Percentiles rank a stretch among this genome's conserved stretches.
Evolutionary conservation across 73 alveolate species (phyloP).

Genomic region (Tetrahymena borealis): DNA sequence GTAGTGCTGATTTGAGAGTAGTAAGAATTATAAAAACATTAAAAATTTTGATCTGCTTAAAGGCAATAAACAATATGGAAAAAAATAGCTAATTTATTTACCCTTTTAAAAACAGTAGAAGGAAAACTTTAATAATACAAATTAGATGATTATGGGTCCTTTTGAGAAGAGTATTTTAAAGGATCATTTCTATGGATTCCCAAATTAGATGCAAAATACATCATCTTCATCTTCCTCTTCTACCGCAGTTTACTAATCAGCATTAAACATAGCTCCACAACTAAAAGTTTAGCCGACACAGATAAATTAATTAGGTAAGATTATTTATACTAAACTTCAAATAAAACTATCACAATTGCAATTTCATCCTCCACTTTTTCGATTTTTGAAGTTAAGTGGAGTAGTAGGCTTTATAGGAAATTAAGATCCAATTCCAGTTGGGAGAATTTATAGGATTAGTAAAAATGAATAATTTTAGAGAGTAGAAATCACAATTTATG

Average conservation of each 20-base stretch:
- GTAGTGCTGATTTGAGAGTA: neutral
- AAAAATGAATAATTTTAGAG: neutral
- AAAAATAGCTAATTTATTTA: neutral
- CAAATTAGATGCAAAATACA: neutral
- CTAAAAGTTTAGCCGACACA: neutral
- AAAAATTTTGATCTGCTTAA: neutral
- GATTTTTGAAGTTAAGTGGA: neutral
- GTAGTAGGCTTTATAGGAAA: no score
- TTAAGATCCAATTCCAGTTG: no score
- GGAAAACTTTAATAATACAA: neutral
- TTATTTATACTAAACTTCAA: neutral
- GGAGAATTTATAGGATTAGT: no score
- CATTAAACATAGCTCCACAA: neutral
- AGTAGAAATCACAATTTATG: neutral
- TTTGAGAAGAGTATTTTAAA: neutral
- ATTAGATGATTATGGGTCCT: neutral
- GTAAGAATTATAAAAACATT: neutral
- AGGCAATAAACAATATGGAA: no score
- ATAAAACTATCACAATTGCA: neutral
- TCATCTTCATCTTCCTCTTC: neutral
- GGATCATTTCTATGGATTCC: neutral
- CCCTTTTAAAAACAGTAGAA: neutral
- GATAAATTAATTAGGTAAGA: neutral
- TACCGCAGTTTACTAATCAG: neutral
- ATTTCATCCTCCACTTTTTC: neutral